Conservation (phyloP, 2,329 filamentous ascomycete genomes). For the Colletotrichum chlorophyti region DNA sequence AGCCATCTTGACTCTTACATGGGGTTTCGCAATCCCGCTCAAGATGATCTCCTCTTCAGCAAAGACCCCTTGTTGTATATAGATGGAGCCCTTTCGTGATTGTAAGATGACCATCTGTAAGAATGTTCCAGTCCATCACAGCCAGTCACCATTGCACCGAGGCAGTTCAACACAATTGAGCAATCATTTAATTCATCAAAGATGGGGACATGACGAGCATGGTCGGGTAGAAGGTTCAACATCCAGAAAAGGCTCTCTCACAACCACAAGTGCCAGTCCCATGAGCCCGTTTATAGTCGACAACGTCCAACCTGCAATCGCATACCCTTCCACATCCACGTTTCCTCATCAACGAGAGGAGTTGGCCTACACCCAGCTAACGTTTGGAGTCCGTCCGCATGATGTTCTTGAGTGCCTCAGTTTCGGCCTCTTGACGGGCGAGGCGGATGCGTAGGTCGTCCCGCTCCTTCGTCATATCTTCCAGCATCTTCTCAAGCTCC, state of each 20-base stretch:
- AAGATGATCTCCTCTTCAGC: too few species aligned
- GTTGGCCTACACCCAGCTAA: not conserved
- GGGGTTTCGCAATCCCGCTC: too few species aligned
- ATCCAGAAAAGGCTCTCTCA: not conserved
- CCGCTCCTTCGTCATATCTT: constrained; percentile 64
- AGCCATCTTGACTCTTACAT: too few species aligned
- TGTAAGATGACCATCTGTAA: not conserved
- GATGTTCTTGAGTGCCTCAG: constrained; percentile 64
- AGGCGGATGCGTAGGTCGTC: constrained; percentile 69
- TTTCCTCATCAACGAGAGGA: too few species aligned
- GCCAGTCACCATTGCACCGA: not conserved
- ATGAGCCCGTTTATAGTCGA: not conserved
- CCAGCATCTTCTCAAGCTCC: constrained; percentile 66
- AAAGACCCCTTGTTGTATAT: constrained; percentile 5
- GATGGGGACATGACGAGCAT: not conserved
- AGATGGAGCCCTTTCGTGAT: too few species aligned
- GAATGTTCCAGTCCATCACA: not conserved
- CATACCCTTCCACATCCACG: not conserved
- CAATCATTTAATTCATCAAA: constrained; percentile 6
- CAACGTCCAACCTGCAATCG: not conserved
- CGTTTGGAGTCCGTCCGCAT: constrained; percentile 33
- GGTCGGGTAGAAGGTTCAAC: not conserved
- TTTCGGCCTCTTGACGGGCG: constrained; percentile 70
- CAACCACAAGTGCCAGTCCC: not conserved
- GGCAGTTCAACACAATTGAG: not conserved